These are phyloP conservation scores for Kandelia obovata DNA, from an alignment of 345 rosid species.

Conservation along the genomic window DNA sequence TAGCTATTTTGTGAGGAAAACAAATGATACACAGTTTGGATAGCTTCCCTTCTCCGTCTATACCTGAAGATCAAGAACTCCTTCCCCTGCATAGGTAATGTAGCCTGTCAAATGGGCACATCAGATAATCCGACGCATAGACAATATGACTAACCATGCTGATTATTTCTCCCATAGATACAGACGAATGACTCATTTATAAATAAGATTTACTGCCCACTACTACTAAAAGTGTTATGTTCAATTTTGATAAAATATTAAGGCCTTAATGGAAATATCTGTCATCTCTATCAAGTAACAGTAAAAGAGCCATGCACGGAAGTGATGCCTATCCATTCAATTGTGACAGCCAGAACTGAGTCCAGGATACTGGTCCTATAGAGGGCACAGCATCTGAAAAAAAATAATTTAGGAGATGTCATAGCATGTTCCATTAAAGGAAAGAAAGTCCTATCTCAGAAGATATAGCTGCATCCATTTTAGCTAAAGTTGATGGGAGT, in stretches of 20 bases:
- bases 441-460: too few relatives aligned
- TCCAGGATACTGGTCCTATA: neutral
- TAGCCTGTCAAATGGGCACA: neutral
- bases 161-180: neutral
- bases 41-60: constrained; percentile 24
- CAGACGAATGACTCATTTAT: neutral
- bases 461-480: too few relatives aligned
- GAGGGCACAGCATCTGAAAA: neutral
- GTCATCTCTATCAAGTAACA: neutral
- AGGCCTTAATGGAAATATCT: neutral
- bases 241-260: neutral
- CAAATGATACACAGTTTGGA: constrained; percentile 18
- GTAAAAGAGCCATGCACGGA: neutral
- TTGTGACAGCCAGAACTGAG: neutral
- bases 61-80: constrained; percentile 36
- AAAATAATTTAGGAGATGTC: neutral
- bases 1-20: constrained; percentile 15
- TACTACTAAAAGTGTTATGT: neutral
- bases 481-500: too few relatives aligned
- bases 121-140: neutral
- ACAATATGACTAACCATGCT: neutral
- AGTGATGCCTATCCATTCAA: neutral
- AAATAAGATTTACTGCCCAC: neutral
- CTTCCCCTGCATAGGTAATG: constrained; percentile 42
- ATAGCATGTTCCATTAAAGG: too few relatives aligned